Base-by-base conservation (phyloP, 768 basidiomycete genomes). In the Psilocybe sp. region DNA sequence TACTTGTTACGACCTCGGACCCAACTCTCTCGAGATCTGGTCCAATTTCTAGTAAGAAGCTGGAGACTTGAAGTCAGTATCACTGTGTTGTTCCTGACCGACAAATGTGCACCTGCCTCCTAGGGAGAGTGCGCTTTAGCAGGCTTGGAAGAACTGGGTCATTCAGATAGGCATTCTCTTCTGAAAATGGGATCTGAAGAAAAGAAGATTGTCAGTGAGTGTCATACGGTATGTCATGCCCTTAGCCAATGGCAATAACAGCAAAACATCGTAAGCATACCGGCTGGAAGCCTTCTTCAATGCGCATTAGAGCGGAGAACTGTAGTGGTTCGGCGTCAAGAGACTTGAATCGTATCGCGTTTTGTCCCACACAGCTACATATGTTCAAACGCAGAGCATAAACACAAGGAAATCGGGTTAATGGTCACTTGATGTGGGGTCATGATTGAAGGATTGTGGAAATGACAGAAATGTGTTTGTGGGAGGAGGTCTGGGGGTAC, bases 271-370 rank as follows among this genome's bases (percentile, higher is more conserved):
- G 37, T 13, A 44, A 23, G 32, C 47, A 41, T 51, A 81, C 84
- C 53, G 69, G 72, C 54, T 86, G 84, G 56, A 85, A 86, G 35
- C 86, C 86, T 45, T 85, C 73, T 61, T 87, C 83, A 32, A 78
- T 66, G 40, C 35, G 41, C 49, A 50, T 50, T n/a, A n/a, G 15
- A 18, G 35, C 14, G 15, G 18, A 13, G 16, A 23, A 37, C n/a
- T 5, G 4, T 19, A 5, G 6, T 15, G 18, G 18, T 34, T 15
- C 6, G 20, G 31, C 6, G n/a, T 14, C 1, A 48, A n/a, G 77
- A 6, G 18, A 12, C 16, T 46, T 16, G 44, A 33, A 6, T 36
- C 33, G 8, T 46, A 7, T 28, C 23, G 23, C 23, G 4, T 28
- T 28, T 28, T 28, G 23, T 28, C 23, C 23, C 23, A 28, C 23